A percentile compares a stretch with the other conserved stretches of the same genome.
Evolutionary conservation across 139 green algal genomes (phyloP).

Genomic region (Deuterostichococcus epilithicus): DNA sequence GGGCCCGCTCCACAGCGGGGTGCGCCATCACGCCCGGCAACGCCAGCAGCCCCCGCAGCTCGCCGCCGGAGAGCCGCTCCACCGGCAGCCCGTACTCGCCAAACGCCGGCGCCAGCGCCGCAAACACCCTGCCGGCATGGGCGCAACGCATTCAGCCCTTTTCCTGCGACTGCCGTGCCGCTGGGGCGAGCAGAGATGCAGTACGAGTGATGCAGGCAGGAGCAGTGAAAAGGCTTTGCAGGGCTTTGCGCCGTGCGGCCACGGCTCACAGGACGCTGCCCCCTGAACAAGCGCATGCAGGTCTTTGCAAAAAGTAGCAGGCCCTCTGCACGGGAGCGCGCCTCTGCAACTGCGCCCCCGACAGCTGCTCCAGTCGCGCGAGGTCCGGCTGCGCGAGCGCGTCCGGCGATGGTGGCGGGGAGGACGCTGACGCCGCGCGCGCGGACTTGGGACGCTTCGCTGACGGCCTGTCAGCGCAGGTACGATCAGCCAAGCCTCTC

Average conservation of each 20-base stretch:
- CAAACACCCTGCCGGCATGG: constrained; percentile 3
- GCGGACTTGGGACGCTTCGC: not conserved
- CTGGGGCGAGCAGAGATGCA: too few relatives aligned
- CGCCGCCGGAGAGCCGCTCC: not conserved
- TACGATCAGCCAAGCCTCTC: too few relatives aligned
- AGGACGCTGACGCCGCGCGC: not conserved
- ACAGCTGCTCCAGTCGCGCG: constrained; percentile 4
- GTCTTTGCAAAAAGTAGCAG: too few relatives aligned
- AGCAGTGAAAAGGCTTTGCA: too few relatives aligned
- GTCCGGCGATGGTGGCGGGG: too few relatives aligned
- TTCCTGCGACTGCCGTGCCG: too few relatives aligned
- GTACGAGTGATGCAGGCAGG: too few relatives aligned
- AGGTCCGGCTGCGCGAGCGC: constrained; percentile 7
- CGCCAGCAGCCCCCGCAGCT: not conserved
- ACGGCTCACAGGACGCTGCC: too few relatives aligned
- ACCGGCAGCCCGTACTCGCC: not conserved
- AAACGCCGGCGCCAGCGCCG: constrained; percentile 11
- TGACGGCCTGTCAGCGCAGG: not conserved
- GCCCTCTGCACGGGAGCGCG: too few relatives aligned
- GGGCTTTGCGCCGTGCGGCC: too few relatives aligned
- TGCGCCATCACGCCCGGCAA: not conserved
- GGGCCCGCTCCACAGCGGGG: not conserved
- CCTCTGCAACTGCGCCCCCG: not conserved
- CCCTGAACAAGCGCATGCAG: too few relatives aligned
- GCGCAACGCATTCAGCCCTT: not conserved